A percentile compares a stretch with the other conserved stretches of the same genome.
Evolutionary conservation across 495 filamentous ascomycete genomes (phyloP).

Genomic region (Pyrenula aspistea): DNA sequence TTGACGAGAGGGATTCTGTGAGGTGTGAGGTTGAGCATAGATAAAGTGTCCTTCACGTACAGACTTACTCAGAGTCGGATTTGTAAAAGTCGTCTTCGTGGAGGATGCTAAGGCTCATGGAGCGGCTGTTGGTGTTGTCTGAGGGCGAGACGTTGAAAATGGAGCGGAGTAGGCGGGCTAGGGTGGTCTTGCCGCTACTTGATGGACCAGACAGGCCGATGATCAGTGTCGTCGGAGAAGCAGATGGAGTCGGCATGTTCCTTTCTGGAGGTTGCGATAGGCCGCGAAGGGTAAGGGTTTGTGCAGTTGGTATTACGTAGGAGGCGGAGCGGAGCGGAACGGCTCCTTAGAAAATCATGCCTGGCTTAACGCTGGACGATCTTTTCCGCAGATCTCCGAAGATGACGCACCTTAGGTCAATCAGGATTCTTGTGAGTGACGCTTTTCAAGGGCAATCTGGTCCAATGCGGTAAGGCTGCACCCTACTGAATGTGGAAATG

Average conservation of each 20-base stretch:
- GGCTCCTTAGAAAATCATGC: too few relatives aligned
- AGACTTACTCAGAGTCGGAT: conserved; percentile 51
- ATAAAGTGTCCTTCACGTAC: background rate
- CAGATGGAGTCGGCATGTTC: conserved; percentile 13
- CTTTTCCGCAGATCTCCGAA: too few relatives aligned
- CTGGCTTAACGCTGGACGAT: too few relatives aligned
- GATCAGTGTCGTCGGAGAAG: conserved; percentile 42
- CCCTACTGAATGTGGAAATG: too few relatives aligned
- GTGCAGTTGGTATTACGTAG: background rate
- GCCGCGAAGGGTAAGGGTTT: conserved; percentile 10
- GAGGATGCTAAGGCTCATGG: conserved; percentile 53
- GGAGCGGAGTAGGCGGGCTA: conserved; percentile 59
- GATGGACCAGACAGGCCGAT: conserved; percentile 67
- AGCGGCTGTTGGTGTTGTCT: background rate
- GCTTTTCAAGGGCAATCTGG: too few relatives aligned
- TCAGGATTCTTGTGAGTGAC: too few relatives aligned
- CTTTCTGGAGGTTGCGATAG: conserved; percentile 17
- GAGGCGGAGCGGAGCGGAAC: background rate
- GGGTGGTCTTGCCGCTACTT: conserved; percentile 69
- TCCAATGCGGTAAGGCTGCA: too few relatives aligned
- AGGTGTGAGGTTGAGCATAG: background rate
- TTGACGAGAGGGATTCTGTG: conserved; percentile 38
- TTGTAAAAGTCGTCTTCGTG: conserved; percentile 92
- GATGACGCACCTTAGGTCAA: too few relatives aligned
- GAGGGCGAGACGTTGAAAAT: conserved; percentile 45